phyloP scores from a whole-genome alignment of 139 green algal genomes.

The Haematococcus sp. region DNA sequence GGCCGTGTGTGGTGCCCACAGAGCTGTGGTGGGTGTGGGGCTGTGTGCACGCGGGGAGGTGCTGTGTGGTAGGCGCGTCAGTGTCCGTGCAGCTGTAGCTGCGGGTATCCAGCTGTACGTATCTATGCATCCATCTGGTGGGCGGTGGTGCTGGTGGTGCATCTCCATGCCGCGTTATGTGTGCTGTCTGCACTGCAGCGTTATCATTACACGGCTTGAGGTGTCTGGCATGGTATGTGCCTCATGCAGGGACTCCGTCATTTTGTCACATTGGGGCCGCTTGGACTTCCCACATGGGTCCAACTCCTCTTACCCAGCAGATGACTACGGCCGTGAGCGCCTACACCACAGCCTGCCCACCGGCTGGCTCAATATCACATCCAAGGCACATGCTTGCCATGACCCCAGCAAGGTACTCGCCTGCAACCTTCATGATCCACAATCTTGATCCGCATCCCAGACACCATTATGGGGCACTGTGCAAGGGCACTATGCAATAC shows the following conservation, averaged over 20 bases:
- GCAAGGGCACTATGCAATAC: no score
- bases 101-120: no score
- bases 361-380: constrained; percentile 26
- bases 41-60: constrained; percentile 9
- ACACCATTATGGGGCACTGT: no score
- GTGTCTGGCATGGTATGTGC: no score
- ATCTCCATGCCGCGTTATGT: no score
- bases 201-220: no score
- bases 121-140: no score
- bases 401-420: constrained; percentile 48
- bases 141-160: no score
- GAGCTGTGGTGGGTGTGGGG: constrained; percentile 6
- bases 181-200: no score
- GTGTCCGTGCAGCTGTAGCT: constrained; percentile 24
- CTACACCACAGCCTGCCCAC: neutral
- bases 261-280: constrained; percentile 50
- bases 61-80: neutral
- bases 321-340: constrained; percentile 19
- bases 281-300: constrained; percentile 36
- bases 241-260: constrained; percentile 13
- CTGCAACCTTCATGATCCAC: no score
- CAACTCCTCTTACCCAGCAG: constrained; percentile 9
- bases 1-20: constrained; percentile 25
- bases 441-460: no score
- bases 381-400: constrained; percentile 44